Percentiles rank a stretch among this genome's conserved stretches.
phyloP scores from a whole-genome alignment of 2,329 filamentous ascomycete genomes.

The Domatiomyces catenatus region DNA sequence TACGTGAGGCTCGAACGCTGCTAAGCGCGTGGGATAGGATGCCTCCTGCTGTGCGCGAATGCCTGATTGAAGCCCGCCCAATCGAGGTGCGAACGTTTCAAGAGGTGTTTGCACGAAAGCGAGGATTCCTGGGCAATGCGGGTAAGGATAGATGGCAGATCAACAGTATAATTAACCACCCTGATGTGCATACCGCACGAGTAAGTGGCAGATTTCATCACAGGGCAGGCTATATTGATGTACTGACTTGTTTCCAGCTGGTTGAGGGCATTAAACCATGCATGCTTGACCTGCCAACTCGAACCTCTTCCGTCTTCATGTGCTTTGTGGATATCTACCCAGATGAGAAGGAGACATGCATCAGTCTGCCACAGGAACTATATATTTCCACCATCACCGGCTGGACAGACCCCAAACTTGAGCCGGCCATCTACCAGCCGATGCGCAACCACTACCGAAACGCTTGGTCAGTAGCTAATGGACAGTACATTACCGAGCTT shows the following conservation, averaged over 20 bases:
- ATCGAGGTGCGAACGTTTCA: too few relatives aligned
- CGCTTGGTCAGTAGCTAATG: background rate
- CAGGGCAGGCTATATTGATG: too few relatives aligned
- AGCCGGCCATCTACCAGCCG: constrained; percentile 1
- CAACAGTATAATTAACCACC: too few relatives aligned
- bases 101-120: too few relatives aligned
- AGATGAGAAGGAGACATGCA: background rate
- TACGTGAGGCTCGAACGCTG: background rate
- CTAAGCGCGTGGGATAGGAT: background rate
- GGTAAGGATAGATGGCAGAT: too few relatives aligned
- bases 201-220: too few relatives aligned
- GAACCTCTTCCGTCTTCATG: constrained; percentile 2
- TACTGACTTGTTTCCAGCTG: background rate
- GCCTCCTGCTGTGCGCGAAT: too few relatives aligned
- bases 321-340: constrained; percentile 1
- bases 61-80: too few relatives aligned
- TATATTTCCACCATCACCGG: constrained; percentile 2
- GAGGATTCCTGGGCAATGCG: too few relatives aligned
- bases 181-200: too few relatives aligned
- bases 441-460: constrained; percentile 1
- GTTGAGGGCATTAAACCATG: background rate
- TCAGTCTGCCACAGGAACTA: constrained; percentile 1
- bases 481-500: constrained; percentile 1
- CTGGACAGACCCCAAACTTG: constrained; percentile 2
- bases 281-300: constrained; percentile 1